phyloP scores from a whole-genome alignment of 2,329 filamentous ascomycete species.

The Colletotrichum eremochloae region DNA sequence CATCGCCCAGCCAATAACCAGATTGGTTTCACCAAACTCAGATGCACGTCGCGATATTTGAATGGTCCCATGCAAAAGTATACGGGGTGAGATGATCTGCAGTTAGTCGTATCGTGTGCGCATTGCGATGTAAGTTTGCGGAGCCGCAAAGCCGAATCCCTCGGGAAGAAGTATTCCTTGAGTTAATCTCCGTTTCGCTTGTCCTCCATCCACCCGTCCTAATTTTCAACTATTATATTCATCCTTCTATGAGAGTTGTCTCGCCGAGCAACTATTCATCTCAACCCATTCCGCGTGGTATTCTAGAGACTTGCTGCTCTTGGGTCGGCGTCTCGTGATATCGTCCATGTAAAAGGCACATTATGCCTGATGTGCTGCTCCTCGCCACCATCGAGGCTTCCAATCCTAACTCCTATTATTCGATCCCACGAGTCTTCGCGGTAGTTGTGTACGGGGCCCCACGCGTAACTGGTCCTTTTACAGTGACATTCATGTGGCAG shows the following conservation, averaged over 20 bases:
- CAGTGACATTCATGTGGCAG: neutral
- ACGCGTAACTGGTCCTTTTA: neutral
- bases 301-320: slow-evolving; percentile 16
- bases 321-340: slow-evolving; percentile 5
- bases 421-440: neutral
- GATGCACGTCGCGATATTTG: neutral
- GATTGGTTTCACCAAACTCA: neutral
- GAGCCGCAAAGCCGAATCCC: slow-evolving; percentile 3
- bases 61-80: neutral
- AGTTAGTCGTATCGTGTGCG: neutral
- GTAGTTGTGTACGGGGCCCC: neutral
- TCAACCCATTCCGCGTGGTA: neutral
- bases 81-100: neutral
- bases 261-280: neutral
- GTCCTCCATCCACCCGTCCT: neutral
- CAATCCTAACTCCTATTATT: neutral
- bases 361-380: neutral
- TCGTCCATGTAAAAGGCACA: neutral
- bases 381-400: slow-evolving; percentile 3
- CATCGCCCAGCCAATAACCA: neutral
- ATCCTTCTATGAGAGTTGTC: neutral
- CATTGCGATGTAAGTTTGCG: neutral
- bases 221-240: neutral
- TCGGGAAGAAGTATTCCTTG: slow-evolving; percentile 5
- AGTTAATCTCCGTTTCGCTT: slow-evolving; percentile 20